Percentiles rank a stretch among this genome's conserved stretches.
These are phyloP conservation scores for Adansonia gregorii DNA, from an alignment of 441 rosid species.

Conservation along the genomic window DNA sequence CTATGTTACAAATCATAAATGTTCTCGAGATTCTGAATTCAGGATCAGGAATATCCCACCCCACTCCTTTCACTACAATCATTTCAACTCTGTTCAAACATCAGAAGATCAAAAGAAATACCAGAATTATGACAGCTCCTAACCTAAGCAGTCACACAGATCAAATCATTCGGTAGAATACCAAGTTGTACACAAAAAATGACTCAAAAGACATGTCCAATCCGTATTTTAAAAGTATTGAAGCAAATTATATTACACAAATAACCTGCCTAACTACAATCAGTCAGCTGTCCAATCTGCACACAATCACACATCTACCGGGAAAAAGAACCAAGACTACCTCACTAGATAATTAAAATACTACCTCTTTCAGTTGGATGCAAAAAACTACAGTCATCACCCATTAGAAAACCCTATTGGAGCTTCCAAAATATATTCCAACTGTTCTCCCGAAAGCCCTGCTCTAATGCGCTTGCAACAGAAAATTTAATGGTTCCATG, in stretches of 20 bases:
- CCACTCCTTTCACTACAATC: no score
- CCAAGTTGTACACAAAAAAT: not conserved
- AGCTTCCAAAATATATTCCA: not conserved
- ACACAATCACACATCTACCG: slow-evolving; percentile 16
- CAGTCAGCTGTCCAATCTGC: slow-evolving; percentile 25
- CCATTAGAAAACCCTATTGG: not conserved
- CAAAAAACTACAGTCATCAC: not conserved
- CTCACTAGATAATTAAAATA: slow-evolving; percentile 24
- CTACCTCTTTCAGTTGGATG: not conserved
- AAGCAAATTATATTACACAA: slow-evolving; percentile 18
- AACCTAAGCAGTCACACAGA: not conserved
- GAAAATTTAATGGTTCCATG: not conserved
- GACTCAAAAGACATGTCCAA: not conserved
- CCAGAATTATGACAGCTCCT: not conserved
- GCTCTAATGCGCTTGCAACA: not conserved
- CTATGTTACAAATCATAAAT: no score
- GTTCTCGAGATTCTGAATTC: no score
- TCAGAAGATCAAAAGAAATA: no score
- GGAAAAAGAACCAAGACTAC: not conserved
- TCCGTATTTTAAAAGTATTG: not conserved
- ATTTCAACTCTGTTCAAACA: no score
- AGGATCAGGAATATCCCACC: no score
- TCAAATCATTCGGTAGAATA: not conserved
- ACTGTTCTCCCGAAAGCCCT: not conserved
- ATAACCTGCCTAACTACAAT: slow-evolving; percentile 26